These are phyloP conservation scores for Saccharomyces paradoxus DNA, from an alignment of 805 yeast species.

Conservation along the genomic window DNA sequence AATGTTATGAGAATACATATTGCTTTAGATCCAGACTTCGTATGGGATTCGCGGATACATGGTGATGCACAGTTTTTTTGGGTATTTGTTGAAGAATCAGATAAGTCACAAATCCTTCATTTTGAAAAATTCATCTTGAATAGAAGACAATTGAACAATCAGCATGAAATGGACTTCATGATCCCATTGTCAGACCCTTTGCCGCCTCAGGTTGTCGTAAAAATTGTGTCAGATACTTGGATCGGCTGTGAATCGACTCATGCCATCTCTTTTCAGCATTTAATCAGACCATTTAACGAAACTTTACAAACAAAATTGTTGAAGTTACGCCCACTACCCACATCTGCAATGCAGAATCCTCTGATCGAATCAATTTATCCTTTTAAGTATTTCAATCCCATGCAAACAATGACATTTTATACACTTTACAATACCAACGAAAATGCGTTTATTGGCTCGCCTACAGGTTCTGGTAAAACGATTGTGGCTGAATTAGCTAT, in stretches of 20 bases:
- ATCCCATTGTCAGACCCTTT: constrained; percentile 81
- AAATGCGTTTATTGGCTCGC: constrained; percentile 89
- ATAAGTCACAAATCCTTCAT: constrained; percentile 63
- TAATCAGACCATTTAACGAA: constrained; percentile 82
- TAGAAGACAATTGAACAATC: constrained; percentile 42
- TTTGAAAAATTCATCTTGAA: constrained; percentile 71
- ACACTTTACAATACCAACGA: constrained; percentile 71
- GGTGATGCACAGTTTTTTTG: constrained; percentile 84
- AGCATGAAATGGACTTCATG: constrained; percentile 81
- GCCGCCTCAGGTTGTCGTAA: constrained; percentile 81
- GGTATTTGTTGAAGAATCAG: constrained; percentile 86
- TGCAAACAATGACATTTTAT: constrained; percentile 97
- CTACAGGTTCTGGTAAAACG: constrained; percentile 98
- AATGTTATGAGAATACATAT: constrained; percentile 79
- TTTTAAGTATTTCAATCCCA: constrained; percentile 88
- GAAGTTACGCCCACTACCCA: constrained; percentile 78
- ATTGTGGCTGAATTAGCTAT: constrained; percentile 94
- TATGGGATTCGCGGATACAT: constrained; percentile 77
- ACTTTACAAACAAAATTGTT: constrained; percentile 76
- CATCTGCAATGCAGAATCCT: constrained; percentile 64
- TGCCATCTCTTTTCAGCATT: constrained; percentile 79
- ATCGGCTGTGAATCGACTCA: constrained; percentile 72
- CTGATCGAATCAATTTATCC: constrained; percentile 62
- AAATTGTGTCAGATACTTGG: constrained; percentile 81
- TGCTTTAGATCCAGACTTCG: constrained; percentile 62